Evolutionary conservation across 2,329 filamentous ascomycete species (phyloP).

Genomic region (Ophiocordyceps camponoti-floridani): DNA sequence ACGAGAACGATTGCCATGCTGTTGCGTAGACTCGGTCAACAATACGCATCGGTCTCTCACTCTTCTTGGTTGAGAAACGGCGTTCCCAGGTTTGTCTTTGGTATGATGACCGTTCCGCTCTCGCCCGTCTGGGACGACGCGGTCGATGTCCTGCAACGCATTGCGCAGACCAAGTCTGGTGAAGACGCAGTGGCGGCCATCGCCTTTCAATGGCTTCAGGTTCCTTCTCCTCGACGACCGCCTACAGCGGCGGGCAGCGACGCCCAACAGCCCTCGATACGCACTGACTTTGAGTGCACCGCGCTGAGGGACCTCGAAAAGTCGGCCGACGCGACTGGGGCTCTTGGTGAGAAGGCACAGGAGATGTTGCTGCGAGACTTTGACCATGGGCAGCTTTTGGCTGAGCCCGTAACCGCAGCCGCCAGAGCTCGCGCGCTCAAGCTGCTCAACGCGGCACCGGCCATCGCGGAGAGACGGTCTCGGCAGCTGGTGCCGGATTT

Average conservation of each 20-base stretch:
- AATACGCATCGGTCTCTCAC: slow-evolving; percentile 40
- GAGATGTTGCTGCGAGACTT: slow-evolving; percentile 46
- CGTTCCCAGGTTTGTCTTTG: slow-evolving; percentile 72
- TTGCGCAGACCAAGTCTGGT: slow-evolving; percentile 51
- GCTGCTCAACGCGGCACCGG: slow-evolving; percentile 55
- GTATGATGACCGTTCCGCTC: slow-evolving; percentile 70
- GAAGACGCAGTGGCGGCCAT: slow-evolving; percentile 56
- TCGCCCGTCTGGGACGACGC: slow-evolving; percentile 79
- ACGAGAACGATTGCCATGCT: slow-evolving; percentile 68
- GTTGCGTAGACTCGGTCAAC: slow-evolving; percentile 54
- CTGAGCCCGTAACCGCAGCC: slow-evolving; percentile 30
- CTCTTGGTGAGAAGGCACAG: slow-evolving; percentile 31
- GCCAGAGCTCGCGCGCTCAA: slow-evolving; percentile 65
- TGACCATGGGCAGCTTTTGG: slow-evolving; percentile 39
- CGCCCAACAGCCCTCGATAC: slow-evolving; percentile 15
- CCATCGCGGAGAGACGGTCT: slow-evolving; percentile 70
- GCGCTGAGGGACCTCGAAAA: slow-evolving; percentile 46
- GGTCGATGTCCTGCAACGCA: slow-evolving; percentile 53
- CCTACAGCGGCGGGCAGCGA: slow-evolving; percentile 19
- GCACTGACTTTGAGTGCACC: slow-evolving; percentile 72
- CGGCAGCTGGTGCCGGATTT: slow-evolving; percentile 74
- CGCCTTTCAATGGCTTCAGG: slow-evolving; percentile 61
- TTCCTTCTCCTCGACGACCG: slow-evolving; percentile 35
- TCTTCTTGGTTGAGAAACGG: slow-evolving; percentile 51
- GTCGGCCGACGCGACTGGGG: slow-evolving; percentile 30